Percentiles rank a stretch among this genome's conserved stretches.
phyloP scores from a whole-genome alignment of 2,329 filamentous ascomycete genomes.

The Diplodia corticola region DNA sequence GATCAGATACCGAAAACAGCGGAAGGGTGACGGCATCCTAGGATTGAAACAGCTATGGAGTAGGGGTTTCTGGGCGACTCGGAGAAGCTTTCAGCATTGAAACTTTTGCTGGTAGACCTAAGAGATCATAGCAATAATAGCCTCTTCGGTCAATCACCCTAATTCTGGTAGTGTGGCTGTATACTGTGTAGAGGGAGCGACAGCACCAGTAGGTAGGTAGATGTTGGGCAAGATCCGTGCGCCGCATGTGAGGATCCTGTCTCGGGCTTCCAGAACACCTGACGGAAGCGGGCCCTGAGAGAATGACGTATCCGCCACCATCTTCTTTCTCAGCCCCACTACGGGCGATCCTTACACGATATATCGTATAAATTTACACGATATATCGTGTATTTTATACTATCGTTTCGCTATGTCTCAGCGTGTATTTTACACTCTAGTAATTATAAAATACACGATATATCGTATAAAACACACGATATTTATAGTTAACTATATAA shows the following conservation, averaged over 20 bases:
- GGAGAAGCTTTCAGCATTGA: not conserved
- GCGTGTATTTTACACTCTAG: too few species aligned
- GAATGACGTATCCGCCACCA: slow-evolving; percentile 14
- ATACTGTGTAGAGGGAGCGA: not conserved
- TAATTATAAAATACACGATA: too few species aligned
- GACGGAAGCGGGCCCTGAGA: not conserved
- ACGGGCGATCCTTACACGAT: too few species aligned
- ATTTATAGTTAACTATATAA: too few species aligned
- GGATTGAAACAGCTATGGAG: not conserved
- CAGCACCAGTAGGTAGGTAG: too few species aligned
- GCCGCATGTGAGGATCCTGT: not conserved
- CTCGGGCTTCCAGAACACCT: not conserved
- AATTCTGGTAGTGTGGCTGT: not conserved
- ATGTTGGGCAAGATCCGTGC: not conserved
- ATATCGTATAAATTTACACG: too few species aligned
- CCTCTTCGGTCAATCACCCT: not conserved
- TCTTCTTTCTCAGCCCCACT: not conserved
- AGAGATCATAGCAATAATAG: not conserved
- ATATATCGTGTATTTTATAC: too few species aligned
- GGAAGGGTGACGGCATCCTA: not conserved
- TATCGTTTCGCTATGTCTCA: too few species aligned
- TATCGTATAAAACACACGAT: too few species aligned
- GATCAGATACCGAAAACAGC: not conserved
- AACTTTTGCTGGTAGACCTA: not conserved
- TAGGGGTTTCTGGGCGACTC: not conserved